Base-by-base conservation (phyloP, 257 asterid genomes). In the Lycium ferocissimum region DNA sequence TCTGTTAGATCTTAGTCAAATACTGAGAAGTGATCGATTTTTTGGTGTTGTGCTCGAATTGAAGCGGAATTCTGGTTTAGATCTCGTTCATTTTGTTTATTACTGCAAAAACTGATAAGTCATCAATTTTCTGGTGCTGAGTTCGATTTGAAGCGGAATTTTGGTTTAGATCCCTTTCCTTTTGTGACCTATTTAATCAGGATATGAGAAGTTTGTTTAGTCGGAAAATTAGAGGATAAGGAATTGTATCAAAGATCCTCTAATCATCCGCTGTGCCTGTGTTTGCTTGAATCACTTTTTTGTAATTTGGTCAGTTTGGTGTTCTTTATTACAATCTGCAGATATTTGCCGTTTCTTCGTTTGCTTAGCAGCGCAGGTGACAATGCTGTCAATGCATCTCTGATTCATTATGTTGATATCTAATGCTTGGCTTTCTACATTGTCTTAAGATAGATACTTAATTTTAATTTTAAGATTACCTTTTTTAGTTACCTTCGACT, bases 1-100 rank as follows among this genome's bases (percentile, higher is more conserved):
- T 71, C 4, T 9, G 35, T 40, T 71, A 49, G 33, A 78, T 78
- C 82, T 78, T 33, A 78, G 65, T 78, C 82, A 78, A 59, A 17
- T 18, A 59, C 6, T 2, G 4, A 59, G 20, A 59, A 2, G 18
- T 18, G 65, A 17, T 59, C 11, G 18, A 59, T 59, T 59, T 18
- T 10, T 3, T 18, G 11, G 65, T 1, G n/a, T 59, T 59, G 65
- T 15, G 33, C 2, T 59, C 7, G 65, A 59, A 9, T 17, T 18
- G 18, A 59, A 15, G 65, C 11, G 18, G 65, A 59, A 59, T 59
- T 59, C 18, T 18, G 9, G 65, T 59, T 18, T 59, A 20, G 65
- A 59, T 59, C 65, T 59, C 65, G 17, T 59, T 18, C 3, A 59
- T 59, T 18, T 17, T 10, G 18, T 18, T 6, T 15, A 59, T 20